A percentile compares a stretch with the other conserved stretches of the same genome.
phyloP scores from a whole-genome alignment of 441 rosid species.

The Isatis lusitanica region DNA sequence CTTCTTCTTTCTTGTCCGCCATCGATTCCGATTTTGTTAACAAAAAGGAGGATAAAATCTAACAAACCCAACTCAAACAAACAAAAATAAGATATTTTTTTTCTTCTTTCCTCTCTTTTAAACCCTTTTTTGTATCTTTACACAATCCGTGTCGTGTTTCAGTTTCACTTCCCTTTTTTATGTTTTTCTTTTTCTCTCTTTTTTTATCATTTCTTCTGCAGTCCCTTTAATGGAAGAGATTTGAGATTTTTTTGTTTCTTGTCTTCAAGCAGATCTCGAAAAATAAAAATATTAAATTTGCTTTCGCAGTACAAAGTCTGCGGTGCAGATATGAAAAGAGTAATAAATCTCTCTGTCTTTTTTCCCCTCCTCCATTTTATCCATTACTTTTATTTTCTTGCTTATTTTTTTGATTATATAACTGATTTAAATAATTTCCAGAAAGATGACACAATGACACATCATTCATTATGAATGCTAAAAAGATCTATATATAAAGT shows the following conservation, averaged over 20 bases:
- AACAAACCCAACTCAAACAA: conserved; percentile 29
- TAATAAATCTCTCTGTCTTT: background rate
- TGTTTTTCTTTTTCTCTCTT: background rate
- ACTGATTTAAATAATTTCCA: background rate
- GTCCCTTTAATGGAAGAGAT: conserved; percentile 24
- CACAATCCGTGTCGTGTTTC: conserved; percentile 25
- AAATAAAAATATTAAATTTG: background rate
- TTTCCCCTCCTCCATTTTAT: conserved; percentile 1
- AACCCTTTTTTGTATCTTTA: background rate
- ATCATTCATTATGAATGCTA: conserved; percentile 6
- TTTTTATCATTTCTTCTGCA: background rate
- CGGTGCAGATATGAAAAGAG: conserved; percentile 39
- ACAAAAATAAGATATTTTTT: background rate
- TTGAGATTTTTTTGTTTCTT: background rate
- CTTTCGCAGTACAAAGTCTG: conserved; percentile 38
- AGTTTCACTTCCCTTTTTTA: conserved; percentile 11
- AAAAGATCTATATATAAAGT: background rate
- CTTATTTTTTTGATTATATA: background rate
- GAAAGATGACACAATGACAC: background rate
- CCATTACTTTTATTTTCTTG: background rate
- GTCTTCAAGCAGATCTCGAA: conserved; percentile 40
- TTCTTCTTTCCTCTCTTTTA: background rate
- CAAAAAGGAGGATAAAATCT: conserved; percentile 13
- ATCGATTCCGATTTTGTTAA: background rate
- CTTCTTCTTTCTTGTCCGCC: conserved; percentile 33